These are phyloP conservation scores for Brassica carinata DNA, from an alignment of 345 rosid species.

Conservation along the genomic window DNA sequence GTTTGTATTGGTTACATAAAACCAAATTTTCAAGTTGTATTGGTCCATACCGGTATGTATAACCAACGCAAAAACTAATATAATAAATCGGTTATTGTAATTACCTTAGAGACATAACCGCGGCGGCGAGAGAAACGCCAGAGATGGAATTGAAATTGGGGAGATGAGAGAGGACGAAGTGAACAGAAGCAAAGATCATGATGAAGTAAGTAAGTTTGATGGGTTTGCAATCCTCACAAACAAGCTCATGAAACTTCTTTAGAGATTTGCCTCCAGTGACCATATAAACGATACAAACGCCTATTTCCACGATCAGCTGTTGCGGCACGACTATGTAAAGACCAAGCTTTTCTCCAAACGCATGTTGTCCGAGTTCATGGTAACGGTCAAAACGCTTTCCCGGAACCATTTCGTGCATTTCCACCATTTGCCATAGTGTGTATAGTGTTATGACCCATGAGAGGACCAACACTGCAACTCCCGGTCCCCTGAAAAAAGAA, in stretches of 20 bases:
- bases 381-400: conserved; percentile 74
- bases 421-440: conserved; percentile 88
- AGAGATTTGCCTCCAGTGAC: conserved; percentile 83
- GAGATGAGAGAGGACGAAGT: conserved; percentile 78
- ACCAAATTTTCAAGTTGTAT: background rate
- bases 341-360: conserved; percentile 80
- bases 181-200: conserved; percentile 81
- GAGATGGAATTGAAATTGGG: conserved; percentile 84
- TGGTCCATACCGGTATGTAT: background rate
- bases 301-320: conserved; percentile 66
- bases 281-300: conserved; percentile 79
- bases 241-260: conserved; percentile 56
- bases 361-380: conserved; percentile 80
- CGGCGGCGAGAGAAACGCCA: conserved; percentile 76
- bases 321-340: conserved; percentile 82
- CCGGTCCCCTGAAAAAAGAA: conserved; percentile 34
- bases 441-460: conserved; percentile 42
- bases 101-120: conserved; percentile 81
- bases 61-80: background rate
- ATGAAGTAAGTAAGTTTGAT: conserved; percentile 65
- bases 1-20: background rate
- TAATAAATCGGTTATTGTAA: background rate
- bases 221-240: conserved; percentile 41
- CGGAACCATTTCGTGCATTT: conserved; percentile 87
- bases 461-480: conserved; percentile 25